These are phyloP conservation scores for Xerocomus potaroensis DNA, from an alignment of 768 basidiomycete genomes.

Conservation along the genomic window DNA sequence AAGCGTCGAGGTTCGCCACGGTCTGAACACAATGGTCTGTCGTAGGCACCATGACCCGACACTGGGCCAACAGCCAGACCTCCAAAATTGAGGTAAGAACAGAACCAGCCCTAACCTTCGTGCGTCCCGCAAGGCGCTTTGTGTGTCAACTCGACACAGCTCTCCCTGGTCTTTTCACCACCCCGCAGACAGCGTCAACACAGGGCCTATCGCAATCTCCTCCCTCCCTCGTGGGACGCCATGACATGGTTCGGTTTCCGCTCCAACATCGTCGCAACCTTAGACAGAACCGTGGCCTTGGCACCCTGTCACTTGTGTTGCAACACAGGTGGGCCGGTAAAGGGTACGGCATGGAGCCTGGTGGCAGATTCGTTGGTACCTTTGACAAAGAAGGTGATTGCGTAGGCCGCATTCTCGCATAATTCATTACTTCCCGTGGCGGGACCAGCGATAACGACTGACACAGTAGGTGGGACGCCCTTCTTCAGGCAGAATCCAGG, in stretches of 20 bases:
- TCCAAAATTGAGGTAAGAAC: background rate
- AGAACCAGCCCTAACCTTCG: conserved; percentile 44
- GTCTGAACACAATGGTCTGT: conserved; percentile 69
- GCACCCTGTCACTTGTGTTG: conserved; percentile 87
- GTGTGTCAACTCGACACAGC: conserved; percentile 67
- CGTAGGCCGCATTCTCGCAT: conserved; percentile 91
- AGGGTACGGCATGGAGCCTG: conserved; percentile 93
- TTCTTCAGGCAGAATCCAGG: conserved; percentile 85
- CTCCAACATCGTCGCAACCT: conserved; percentile 80
- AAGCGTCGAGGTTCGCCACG: conserved; percentile 59
- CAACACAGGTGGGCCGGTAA: conserved; percentile 96
- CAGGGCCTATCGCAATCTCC: conserved; percentile 68
- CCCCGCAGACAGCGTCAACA: conserved; percentile 69
- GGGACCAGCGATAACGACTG: conserved; percentile 87
- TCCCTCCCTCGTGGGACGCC: conserved; percentile 88
- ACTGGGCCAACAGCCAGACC: no score
- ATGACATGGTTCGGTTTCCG: conserved; percentile 86
- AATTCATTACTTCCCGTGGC: conserved; percentile 94
- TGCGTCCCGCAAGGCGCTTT: conserved; percentile 75
- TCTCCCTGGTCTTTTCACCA: conserved; percentile 71
- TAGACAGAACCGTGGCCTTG: conserved; percentile 85
- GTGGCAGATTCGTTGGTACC: conserved; percentile 82
- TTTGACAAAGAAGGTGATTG: conserved; percentile 93
- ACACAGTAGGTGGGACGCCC: conserved; percentile 78
- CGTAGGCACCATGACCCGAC: no score